These are phyloP conservation scores for Fusarium gaditjirri DNA, from an alignment of 2,329 filamentous ascomycete genomes.

Conservation along the genomic window DNA sequence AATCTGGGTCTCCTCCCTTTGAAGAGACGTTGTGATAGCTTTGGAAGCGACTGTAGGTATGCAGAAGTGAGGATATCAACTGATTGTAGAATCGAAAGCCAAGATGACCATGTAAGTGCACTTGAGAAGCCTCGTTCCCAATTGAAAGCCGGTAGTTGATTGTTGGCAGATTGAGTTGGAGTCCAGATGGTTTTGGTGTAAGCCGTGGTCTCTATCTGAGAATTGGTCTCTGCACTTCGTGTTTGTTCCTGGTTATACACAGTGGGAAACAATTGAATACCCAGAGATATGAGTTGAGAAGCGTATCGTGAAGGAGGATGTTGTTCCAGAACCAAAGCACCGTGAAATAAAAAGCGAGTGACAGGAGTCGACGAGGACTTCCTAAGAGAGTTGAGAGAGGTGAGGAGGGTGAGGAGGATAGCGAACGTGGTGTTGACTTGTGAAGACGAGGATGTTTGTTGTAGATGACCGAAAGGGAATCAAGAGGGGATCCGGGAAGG, in stretches of 20 bases:
- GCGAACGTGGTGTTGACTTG: conserved; percentile 58
- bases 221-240: conserved; percentile 32
- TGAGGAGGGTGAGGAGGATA: conserved; percentile 53
- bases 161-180: conserved; percentile 18
- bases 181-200: conserved; percentile 26
- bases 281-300: conserved; percentile 52
- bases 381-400: conserved; percentile 58
- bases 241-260: conserved; percentile 32
- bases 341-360: conserved; percentile 75
- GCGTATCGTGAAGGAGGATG: conserved; percentile 22
- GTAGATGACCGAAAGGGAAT: conserved; percentile 44
- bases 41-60: conserved; percentile 50
- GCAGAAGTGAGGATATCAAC: conserved; percentile 38
- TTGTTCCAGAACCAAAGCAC: conserved; percentile 53
- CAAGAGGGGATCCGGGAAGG: conserved; percentile 41
- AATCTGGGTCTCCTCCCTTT: conserved; percentile 37
- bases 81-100: conserved; percentile 31
- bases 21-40: conserved; percentile 19
- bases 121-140: conserved; percentile 25
- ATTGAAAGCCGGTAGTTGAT: conserved; percentile 23
- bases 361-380: conserved; percentile 81
- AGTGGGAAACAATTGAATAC: conserved; percentile 34
- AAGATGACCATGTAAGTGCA: conserved; percentile 20
- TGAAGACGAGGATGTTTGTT: conserved; percentile 40
- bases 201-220: conserved; percentile 25